These are phyloP conservation scores for Quercus mongolica DNA, from an alignment of 306 rosid genomes.

Conservation along the genomic window DNA sequence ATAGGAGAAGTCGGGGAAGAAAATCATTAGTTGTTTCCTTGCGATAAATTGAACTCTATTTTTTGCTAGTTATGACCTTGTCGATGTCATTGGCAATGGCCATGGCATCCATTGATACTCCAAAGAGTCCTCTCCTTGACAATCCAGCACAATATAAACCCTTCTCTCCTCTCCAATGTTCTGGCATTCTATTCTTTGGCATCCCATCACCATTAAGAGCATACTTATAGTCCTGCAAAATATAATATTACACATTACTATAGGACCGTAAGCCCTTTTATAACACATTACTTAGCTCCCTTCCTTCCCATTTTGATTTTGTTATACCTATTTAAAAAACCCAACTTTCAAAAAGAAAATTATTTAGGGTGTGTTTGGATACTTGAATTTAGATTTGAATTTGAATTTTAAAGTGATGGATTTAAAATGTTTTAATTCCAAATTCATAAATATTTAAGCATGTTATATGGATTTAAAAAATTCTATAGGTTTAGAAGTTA, in stretches of 20 bases:
- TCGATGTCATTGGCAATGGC: conserved; percentile 40
- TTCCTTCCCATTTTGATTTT: too few species aligned
- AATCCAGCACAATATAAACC: conserved; percentile 64
- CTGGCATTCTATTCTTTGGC: conserved; percentile 41
- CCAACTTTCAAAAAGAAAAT: too few species aligned
- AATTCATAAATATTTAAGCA: too few species aligned
- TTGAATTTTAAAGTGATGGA: too few species aligned
- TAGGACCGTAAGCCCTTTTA: too few species aligned
- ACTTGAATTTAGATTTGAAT: too few species aligned
- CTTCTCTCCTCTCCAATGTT: conserved; percentile 56
- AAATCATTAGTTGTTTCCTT: not conserved
- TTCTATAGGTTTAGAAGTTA: too few species aligned
- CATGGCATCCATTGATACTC: conserved; percentile 48
- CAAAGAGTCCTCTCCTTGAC: conserved; percentile 45
- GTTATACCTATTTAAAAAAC: too few species aligned
- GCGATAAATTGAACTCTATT: not conserved
- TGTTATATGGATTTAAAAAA: too few species aligned
- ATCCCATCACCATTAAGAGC: conserved; percentile 36
- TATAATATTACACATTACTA: not conserved
- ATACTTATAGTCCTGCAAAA: conserved; percentile 34
- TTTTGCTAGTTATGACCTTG: not conserved
- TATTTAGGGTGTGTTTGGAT: too few species aligned
- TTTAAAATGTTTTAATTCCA: too few species aligned
- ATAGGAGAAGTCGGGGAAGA: conserved; percentile 22
- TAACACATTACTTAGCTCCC: not conserved